These are phyloP conservation scores for Zymoseptoria brevis DNA, from an alignment of 2,329 filamentous ascomycete species.

Conservation along the genomic window DNA sequence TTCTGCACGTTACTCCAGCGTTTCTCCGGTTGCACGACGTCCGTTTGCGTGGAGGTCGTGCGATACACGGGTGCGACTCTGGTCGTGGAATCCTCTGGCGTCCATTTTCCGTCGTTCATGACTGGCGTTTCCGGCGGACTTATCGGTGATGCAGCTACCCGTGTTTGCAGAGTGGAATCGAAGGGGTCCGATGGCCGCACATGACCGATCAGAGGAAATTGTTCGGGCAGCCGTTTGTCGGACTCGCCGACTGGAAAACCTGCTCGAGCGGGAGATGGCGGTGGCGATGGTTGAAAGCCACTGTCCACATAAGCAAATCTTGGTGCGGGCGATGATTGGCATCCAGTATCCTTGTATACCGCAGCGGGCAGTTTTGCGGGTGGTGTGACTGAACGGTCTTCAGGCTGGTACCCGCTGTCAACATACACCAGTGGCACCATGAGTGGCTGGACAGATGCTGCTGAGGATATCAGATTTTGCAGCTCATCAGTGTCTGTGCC, in stretches of 20 bases:
- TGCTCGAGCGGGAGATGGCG: conserved; percentile 58
- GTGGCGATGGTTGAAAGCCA: conserved; percentile 78
- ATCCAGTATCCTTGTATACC: background rate
- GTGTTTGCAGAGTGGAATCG: conserved; percentile 1
- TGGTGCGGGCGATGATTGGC: conserved; percentile 12
- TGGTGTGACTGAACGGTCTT: conserved; percentile 17
- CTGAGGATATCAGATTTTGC: background rate
- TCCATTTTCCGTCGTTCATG: conserved; percentile 25
- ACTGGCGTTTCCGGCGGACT: conserved; percentile 61
- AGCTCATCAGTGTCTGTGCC: conserved; percentile 7
- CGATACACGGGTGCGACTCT: conserved; percentile 20
- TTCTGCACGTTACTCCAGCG: conserved; percentile 20
- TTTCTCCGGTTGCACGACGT: conserved; percentile 21
- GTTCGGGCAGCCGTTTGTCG: conserved; percentile 5
- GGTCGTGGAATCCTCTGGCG: conserved; percentile 13
- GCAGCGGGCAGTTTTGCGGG: conserved; percentile 3
- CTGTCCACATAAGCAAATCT: conserved; percentile 57
- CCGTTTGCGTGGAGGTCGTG: conserved; percentile 29
- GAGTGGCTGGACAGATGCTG: background rate
- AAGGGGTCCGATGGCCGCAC: background rate
- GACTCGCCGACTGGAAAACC: background rate
- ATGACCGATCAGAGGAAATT: background rate
- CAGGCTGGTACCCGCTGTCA: background rate
- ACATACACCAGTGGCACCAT: background rate
- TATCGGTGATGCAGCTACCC: conserved; percentile 36